Base-by-base conservation (phyloP, 176 grass and related monocot genomes). In the Stipa capillata region DNA sequence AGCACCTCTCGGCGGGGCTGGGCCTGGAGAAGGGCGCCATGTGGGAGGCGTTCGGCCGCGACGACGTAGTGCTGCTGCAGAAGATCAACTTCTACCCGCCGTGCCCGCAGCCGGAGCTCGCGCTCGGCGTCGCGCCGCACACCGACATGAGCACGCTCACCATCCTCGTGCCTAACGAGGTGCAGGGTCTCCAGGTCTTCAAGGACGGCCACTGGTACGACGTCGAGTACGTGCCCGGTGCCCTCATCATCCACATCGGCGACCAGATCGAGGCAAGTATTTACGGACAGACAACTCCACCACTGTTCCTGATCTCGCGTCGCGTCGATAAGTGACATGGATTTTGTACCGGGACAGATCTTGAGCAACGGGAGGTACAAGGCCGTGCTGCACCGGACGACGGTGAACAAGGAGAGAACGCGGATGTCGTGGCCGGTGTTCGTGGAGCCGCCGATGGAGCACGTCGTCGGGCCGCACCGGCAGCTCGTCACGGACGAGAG, bases 41-140 rank as follows among this genome's bases (percentile, higher is more conserved):
- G 79, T 71, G 37, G 66, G 59, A 73, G 8, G 76, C 89, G 12
- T 79, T 85, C 45, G 91, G 94, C 11, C 85, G 89, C 33, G 85
- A 77, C n/a, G 61, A 84, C 1, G 24, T 90, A 4, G 71, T 86
- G 28, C 73, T 88, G 24, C 79, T 94, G 36, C 84, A 88, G 2
- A 97, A 92, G 87, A 92, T 97, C 77, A 94, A 97, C 89, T 85
- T 69, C 87, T 94, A 97, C 81, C 87, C 91, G 51, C 87, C 84
- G 23, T 94, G 94, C 61, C 91, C 91, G 64, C 85, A 87, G 44
- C 87, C 87, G 10, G 94, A 97, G 58, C 72, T 94, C 8, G 67
- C 94, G 34, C 87, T 92, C 12, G 89, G 91, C 9, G 84, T 94
- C 17, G 43, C 85, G 36, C 48, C 91, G 59, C 91, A 97, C 85